Conservation (phyloP, 1,284 basidiomycete genomes). For the Tilletiopsis washingtonensis region DNA sequence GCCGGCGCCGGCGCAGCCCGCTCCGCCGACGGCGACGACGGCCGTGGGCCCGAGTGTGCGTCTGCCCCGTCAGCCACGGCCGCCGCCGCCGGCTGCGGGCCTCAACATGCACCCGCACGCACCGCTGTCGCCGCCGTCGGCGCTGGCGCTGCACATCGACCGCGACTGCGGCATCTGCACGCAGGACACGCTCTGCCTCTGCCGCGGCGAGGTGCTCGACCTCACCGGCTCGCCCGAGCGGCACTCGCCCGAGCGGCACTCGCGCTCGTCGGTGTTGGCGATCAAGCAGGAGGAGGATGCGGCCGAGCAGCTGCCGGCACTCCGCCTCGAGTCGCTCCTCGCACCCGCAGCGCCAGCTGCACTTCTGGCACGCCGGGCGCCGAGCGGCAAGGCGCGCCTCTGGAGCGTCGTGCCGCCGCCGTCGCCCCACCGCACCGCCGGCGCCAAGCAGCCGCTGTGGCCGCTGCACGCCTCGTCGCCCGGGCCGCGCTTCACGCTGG, state of each 20-base stretch:
- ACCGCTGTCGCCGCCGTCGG: too few species aligned
- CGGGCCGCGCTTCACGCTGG: background rate
- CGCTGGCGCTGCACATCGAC: too few species aligned
- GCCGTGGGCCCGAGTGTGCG: background rate
- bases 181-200: slow-evolving; percentile 10
- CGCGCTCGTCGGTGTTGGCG: background rate
- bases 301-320: background rate
- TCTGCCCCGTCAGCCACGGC: too few species aligned
- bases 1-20: background rate
- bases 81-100: too few species aligned
- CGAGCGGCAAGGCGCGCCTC: background rate
- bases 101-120: too few species aligned
- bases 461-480: slow-evolving; percentile 1
- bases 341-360: background rate
- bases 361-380: background rate
- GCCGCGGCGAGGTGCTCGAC: slow-evolving; percentile 11
- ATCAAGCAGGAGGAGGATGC: slow-evolving; percentile 4
- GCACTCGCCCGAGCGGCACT: background rate
- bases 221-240: slow-evolving; percentile 2
- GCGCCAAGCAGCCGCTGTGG: slow-evolving; percentile 1
- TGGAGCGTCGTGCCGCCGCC: background rate
- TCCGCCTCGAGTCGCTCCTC: background rate
- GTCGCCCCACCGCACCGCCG: background rate
- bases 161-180: slow-evolving; percentile 15
- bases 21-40: background rate